Base-by-base conservation (phyloP, 176 grass and related monocot genomes). In the Chrysopogon serrulatus region DNA sequence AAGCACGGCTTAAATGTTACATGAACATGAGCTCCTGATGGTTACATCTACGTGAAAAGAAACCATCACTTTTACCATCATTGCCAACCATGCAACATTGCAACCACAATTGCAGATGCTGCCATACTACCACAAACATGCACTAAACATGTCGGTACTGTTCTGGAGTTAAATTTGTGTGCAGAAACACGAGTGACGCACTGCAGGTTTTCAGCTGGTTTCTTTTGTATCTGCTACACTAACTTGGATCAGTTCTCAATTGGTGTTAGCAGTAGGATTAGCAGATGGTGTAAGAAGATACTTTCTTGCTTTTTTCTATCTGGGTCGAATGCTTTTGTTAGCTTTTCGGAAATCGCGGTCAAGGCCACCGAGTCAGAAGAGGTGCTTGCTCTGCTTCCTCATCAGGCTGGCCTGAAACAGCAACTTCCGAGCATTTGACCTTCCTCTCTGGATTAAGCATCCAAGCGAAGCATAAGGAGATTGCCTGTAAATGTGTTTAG, bases 381-480 rank as follows among this genome's bases (percentile, higher is more conserved):
- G 91, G 88, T 39, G 59, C 82, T 82, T 87, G 66, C 47, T 37
- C 51, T 31, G 79, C 49, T 75, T 79, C 91, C 23, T 87, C 45
- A 14, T 27, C 26, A 51, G 62, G 15, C 6, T 65, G 30, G 15
- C 17, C 62, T 34, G 61, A 23, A 82, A 19, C 57, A 16, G n/a
- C 47, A 83, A 45, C 42, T 63, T 64, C 61, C 1, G 44, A 31
- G 53, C 71, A 32, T 71, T 71, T 81, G 45, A 75, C 31, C 13
- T 45, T 31, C 26, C 63, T 82, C 44, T 86, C 87, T 51, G 87
- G 86, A 71, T 83, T 79, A 62, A 97, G 87, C 37, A 32, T 40
- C 73, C 80, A 97, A 72, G 90, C 83, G 80, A 84, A 82, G 60
- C 60, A 33, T 27, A 94, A 82, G 17, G 94, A 90, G 45, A 97